Evolutionary conservation across 805 yeast species (phyloP), one percentile per base, ranked within the genome.

Genomic region (Candida palmyrensis): DNA sequence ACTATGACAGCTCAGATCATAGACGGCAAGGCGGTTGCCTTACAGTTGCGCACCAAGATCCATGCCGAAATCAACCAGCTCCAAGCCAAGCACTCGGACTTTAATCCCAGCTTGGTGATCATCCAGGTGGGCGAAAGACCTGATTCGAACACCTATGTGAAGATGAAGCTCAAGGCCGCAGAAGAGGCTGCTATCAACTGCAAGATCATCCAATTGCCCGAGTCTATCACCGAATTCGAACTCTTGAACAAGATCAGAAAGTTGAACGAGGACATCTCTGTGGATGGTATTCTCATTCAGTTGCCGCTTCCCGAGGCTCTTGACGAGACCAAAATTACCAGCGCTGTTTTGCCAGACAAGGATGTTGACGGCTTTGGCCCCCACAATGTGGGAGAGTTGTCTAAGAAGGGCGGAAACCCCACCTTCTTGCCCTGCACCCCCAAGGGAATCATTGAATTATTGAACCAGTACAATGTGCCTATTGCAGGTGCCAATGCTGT

Each of bases 341-440:
- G 75, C 48, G 71, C 82, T 24, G 90, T 84, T 15, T 55, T 66
- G 20, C 73, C 77, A 24, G 67, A 68, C 32, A 84, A 84, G 52
- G 95, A 84, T 48, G 90, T 84, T 24, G 95, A 84, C 55, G 95
- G 95, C 1, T 82, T 84, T 48, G 85, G 84, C 35, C 79, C 85
- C 37, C 75, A 57, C 62, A 84, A 84, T 53, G 78, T 80, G 25
- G 92, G 92, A 37, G 89, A 82, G 51, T 66, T 84, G 44, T 69
- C 82, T 43, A 83, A 83, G 52, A 79, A 73, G 53, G 80, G 78
- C 39, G 92, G 90, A 26, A 49, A 66, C 15, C 92, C 94, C 24
- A 55, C 56, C 37, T 84, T 79, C 57, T 64, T 80, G 48, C 94
- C 95, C 25, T 84, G 94, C 55, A 84, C 95, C 14, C 95, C 95